Conservation (phyloP, 2,329 filamentous ascomycete species). For the Aspergillus fumigatus region DNA sequence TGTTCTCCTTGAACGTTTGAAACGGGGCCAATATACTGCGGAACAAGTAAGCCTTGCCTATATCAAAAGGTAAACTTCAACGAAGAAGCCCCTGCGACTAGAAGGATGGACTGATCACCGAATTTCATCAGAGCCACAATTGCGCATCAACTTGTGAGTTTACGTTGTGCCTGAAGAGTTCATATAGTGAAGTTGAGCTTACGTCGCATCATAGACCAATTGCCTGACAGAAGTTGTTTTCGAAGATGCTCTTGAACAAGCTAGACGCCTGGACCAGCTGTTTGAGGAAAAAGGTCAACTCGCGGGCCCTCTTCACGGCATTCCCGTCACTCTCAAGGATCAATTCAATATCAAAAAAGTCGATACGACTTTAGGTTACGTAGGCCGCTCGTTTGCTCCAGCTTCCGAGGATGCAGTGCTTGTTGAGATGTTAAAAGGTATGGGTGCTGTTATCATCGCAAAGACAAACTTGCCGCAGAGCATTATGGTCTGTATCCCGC, state of each 20-base stretch:
- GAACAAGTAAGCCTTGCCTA: constrained; percentile 27
- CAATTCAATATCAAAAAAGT: constrained; percentile 57
- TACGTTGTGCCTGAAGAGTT: background rate
- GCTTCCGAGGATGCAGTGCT: constrained; percentile 48
- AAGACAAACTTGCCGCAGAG: constrained; percentile 52
- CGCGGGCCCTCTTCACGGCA: constrained; percentile 50
- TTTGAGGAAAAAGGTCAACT: constrained; percentile 32
- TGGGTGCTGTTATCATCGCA: constrained; percentile 51
- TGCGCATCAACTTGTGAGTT: constrained; percentile 25
- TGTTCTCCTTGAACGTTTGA: constrained; percentile 16
- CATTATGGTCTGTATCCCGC: constrained; percentile 43
- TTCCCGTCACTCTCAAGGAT: constrained; percentile 57
- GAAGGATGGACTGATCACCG: background rate
- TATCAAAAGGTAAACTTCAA: constrained; percentile 28
- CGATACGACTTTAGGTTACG: constrained; percentile 58
- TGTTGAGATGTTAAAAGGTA: constrained; percentile 44
- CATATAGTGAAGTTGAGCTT: background rate
- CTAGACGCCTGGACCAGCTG: constrained; percentile 25
- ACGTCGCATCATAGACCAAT: constrained; percentile 27
- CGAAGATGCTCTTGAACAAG: constrained; percentile 29
- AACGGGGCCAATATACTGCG: constrained; percentile 22
- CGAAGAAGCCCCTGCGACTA: background rate
- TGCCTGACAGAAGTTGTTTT: constrained; percentile 35
- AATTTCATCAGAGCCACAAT: constrained; percentile 19
- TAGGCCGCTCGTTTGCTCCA: constrained; percentile 47